A percentile compares a stretch with the other conserved stretches of the same genome.
phyloP scores from a whole-genome alignment of 495 filamentous ascomycete genomes.

The Neurospora tetrasperma region DNA sequence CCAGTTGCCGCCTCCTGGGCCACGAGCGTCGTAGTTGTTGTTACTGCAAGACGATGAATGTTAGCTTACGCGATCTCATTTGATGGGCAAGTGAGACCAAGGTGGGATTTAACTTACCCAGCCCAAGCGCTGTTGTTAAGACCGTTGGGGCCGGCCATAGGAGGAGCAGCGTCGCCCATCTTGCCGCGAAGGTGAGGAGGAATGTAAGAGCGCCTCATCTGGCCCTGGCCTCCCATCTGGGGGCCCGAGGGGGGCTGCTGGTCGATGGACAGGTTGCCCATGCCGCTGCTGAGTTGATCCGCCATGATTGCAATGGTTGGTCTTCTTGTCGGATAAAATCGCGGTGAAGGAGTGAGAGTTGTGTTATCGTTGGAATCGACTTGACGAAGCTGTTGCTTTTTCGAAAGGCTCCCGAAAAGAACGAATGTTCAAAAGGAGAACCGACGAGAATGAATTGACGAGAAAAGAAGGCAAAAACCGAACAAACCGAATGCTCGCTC shows the following conservation, averaged over 20 bases:
- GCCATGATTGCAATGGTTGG: conserved; percentile 54
- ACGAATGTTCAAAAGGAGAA: conserved; percentile 27
- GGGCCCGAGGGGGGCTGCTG: conserved; percentile 46
- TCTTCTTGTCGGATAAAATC: conserved; percentile 6
- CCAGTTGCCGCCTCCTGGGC: conserved; percentile 8
- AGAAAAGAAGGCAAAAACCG: conserved; percentile 18
- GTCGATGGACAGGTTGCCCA: conserved; percentile 69
- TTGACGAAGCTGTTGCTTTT: conserved; percentile 3
- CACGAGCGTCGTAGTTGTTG: conserved; percentile 33
- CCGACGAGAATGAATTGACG: conserved; percentile 11
- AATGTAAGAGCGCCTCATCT: conserved; percentile 69
- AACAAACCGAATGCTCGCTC: conserved; percentile 2
- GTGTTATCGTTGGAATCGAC: conserved; percentile 3
- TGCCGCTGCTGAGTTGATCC: conserved; percentile 87
- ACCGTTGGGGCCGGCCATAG: conserved; percentile 30
- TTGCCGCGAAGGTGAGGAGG: conserved; percentile 83
- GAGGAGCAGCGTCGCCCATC: conserved; percentile 29
- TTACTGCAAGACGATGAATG: conserved; percentile 20
- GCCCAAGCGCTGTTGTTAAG: conserved; percentile 56
- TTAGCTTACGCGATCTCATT: conserved; percentile 8
- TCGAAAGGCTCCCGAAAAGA: conserved; percentile 30
- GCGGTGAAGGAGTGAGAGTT: conserved; percentile 5
- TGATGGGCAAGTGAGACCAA: not conserved
- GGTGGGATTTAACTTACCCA: conserved; percentile 35
- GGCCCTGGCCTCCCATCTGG: conserved; percentile 41